These are phyloP conservation scores for Coniochaeta ligniaria DNA, from an alignment of 2,329 filamentous ascomycete genomes.

Conservation along the genomic window DNA sequence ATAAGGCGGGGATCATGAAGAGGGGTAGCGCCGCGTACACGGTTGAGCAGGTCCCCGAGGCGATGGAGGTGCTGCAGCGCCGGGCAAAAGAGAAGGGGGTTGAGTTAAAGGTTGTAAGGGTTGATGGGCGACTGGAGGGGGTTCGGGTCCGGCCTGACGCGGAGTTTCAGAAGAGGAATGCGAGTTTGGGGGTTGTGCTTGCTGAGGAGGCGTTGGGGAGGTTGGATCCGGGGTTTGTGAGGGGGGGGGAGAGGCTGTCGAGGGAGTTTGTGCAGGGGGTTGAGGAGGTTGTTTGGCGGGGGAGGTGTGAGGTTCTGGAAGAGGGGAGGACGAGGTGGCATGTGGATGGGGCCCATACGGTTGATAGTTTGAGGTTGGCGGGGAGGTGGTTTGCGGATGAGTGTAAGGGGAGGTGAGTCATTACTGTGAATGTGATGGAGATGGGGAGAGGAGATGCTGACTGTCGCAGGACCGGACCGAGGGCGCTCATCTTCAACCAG, in stretches of 20 bases:
- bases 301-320: slow-evolving; percentile 63
- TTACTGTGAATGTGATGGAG: slow-evolving; percentile 6
- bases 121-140: slow-evolving; percentile 14
- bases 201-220: slow-evolving; percentile 49
- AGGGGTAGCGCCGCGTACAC: slow-evolving; percentile 53
- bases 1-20: slow-evolving; percentile 68
- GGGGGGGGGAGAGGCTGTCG: slow-evolving; percentile 27
- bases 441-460: background rate
- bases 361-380: slow-evolving; percentile 72
- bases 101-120: slow-evolving; percentile 30
- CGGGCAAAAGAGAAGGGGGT: slow-evolving; percentile 52
- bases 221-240: slow-evolving; percentile 10
- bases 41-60: slow-evolving; percentile 40
- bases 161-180: slow-evolving; percentile 51
- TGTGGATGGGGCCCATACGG: slow-evolving; percentile 82
- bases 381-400: slow-evolving; percentile 66
- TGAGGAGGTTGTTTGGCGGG: slow-evolving; percentile 59
- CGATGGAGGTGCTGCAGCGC: slow-evolving; percentile 24
- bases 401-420: slow-evolving; percentile 8
- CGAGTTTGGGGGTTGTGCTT: slow-evolving; percentile 47
- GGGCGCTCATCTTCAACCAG: slow-evolving; percentile 81
- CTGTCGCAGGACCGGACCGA: slow-evolving; percentile 4
- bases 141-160: slow-evolving; percentile 30
- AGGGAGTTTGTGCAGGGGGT: slow-evolving; percentile 57
- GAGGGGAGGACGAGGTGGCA: slow-evolving; percentile 59